These are phyloP conservation scores for Saturnispora diversa DNA, from an alignment of 805 yeast genomes.

Conservation along the genomic window DNA sequence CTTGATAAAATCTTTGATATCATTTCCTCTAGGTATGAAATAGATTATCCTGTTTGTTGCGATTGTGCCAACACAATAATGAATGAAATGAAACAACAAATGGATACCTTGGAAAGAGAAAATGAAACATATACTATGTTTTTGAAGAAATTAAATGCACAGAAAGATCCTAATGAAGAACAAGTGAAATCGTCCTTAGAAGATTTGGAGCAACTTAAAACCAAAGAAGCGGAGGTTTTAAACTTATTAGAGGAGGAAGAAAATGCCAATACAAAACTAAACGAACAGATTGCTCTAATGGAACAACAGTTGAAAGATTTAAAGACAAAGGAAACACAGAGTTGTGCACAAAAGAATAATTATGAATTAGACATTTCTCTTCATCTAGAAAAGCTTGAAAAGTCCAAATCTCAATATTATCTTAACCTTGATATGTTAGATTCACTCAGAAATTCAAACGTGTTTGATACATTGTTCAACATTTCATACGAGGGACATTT, in stretches of 20 bases:
- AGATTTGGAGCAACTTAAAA: conserved; percentile 40
- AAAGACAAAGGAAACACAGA: conserved; percentile 37
- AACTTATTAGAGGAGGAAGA: conserved; percentile 38
- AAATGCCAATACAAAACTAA: conserved; percentile 36
- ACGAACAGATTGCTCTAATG: conserved; percentile 39
- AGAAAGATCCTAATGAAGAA: conserved; percentile 35
- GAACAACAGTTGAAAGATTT: conserved; percentile 33
- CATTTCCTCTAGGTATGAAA: conserved; percentile 66
- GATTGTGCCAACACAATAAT: conserved; percentile 72
- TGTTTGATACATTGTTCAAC: conserved; percentile 73
- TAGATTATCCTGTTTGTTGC: conserved; percentile 80
- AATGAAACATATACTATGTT: conserved; percentile 72
- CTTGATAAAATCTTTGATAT: conserved; percentile 63
- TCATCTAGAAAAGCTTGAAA: conserved; percentile 48
- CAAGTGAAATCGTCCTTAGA: conserved; percentile 39
- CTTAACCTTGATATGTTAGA: conserved; percentile 59
- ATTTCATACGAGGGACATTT: conserved; percentile 79
- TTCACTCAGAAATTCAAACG: conserved; percentile 64
- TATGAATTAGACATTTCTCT: conserved; percentile 45
- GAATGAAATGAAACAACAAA: conserved; percentile 56
- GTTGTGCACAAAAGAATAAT: conserved; percentile 44
- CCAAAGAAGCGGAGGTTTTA: conserved; percentile 32
- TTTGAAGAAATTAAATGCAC: conserved; percentile 56
- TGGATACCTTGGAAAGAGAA: conserved; percentile 67
- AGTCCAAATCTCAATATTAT: conserved; percentile 56